phyloP scores from a whole-genome alignment of 768 basidiomycete genomes.

The Boletus rufocinnamomeus region DNA sequence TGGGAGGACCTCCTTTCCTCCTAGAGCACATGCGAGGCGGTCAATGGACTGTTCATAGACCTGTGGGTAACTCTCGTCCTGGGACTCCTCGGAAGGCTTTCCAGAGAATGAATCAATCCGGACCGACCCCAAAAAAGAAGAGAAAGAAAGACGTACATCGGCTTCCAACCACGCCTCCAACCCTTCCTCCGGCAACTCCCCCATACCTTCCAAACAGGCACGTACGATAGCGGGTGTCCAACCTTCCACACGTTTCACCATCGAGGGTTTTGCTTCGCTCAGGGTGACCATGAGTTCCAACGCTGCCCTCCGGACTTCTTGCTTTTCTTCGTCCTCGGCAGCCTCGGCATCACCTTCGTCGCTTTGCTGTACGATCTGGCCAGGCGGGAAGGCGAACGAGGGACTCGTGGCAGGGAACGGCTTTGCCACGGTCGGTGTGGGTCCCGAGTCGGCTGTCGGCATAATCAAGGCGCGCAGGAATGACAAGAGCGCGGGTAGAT shows the following conservation, averaged over 20 bases:
- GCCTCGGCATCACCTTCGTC: constrained; percentile 38
- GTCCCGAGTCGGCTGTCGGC: constrained; percentile 55
- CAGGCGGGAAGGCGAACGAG: constrained; percentile 45
- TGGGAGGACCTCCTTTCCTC: constrained; percentile 73
- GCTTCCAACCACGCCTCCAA: constrained; percentile 67
- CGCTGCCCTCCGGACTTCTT: constrained; percentile 69
- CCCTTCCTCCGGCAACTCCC: constrained; percentile 66
- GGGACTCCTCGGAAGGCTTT: constrained; percentile 65
- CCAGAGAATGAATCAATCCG: constrained; percentile 2
- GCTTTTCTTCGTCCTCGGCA: constrained; percentile 62
- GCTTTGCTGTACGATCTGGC: constrained; percentile 30
- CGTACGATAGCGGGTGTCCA: constrained; percentile 74
- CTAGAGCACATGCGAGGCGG: constrained; percentile 76
- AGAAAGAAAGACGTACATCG: constrained; percentile 57
- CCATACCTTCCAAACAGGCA: constrained; percentile 81
- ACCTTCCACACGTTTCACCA: constrained; percentile 67
- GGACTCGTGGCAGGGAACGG: constrained; percentile 40
- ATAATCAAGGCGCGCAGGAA: constrained; percentile 76
- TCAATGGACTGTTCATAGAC: constrained; percentile 85
- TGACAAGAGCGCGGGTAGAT: constrained; percentile 63
- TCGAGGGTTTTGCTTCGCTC: constrained; percentile 69
- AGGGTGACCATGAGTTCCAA: constrained; percentile 83
- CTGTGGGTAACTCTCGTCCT: constrained; percentile 65
- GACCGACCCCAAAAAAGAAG: background rate
- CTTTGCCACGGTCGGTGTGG: constrained; percentile 53